phyloP scores from a whole-genome alignment of 345 rosid genomes.

The Eucalyptus virginea region DNA sequence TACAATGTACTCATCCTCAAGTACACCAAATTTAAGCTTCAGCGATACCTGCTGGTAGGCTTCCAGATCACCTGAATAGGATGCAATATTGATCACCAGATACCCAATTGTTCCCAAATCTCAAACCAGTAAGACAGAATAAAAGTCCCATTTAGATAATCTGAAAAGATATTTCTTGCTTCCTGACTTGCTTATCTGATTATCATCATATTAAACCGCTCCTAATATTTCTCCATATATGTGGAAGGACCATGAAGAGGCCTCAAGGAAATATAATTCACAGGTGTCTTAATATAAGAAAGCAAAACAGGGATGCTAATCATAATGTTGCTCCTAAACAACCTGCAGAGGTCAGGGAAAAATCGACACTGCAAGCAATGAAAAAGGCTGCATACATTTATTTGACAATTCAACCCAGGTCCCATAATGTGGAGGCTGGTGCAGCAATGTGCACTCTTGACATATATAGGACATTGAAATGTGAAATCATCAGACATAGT shows the following conservation, averaged over 20 bases:
- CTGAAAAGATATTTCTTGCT: neutral
- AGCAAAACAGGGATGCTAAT: neutral
- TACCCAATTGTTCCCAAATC: neutral
- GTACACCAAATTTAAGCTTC: slow-evolving; percentile 67
- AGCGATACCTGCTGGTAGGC: slow-evolving; percentile 52
- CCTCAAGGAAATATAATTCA: neutral
- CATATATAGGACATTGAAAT: neutral
- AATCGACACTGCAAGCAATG: neutral
- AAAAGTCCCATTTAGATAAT: neutral
- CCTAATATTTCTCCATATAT: neutral
- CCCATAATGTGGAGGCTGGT: neutral
- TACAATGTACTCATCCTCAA: slow-evolving; percentile 52
- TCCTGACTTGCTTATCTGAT: neutral
- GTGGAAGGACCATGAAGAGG: neutral
- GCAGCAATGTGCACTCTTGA: neutral
- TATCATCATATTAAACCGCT: neutral
- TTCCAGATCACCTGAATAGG: slow-evolving; percentile 63
- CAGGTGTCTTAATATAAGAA: neutral
- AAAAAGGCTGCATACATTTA: neutral
- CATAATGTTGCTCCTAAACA: neutral
- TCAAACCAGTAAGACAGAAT: neutral
- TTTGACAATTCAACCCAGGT: neutral
- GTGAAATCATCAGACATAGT: neutral
- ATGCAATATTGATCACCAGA: neutral
- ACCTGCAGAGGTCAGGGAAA: neutral